These are phyloP conservation scores for Nitzschia inconspicua DNA, from an alignment of 108 stramenopile genomes.

Conservation along the genomic window DNA sequence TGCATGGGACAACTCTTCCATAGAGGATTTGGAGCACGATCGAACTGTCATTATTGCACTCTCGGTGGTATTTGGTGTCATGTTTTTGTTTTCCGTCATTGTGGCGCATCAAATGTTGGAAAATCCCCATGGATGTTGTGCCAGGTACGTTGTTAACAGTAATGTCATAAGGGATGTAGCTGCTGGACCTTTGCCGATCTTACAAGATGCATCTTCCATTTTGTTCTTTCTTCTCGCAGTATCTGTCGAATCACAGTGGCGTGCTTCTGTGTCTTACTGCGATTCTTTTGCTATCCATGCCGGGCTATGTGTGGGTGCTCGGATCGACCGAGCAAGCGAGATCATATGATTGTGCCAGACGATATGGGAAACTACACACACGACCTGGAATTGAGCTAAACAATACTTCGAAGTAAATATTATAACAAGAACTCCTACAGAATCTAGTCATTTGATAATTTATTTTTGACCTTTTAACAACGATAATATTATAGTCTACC, in stretches of 20 bases:
- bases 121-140: slow-evolving; percentile 74
- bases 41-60: slow-evolving; percentile 34
- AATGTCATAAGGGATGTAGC: background rate
- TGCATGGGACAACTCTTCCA: slow-evolving; percentile 3
- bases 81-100: slow-evolving; percentile 49
- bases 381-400: slow-evolving; percentile 32
- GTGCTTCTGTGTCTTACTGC: slow-evolving; percentile 42
- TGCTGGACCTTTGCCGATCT: background rate
- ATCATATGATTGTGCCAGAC: slow-evolving; percentile 6
- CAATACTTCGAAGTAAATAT: background rate
- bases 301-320: slow-evolving; percentile 34
- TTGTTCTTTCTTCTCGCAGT: slow-evolving; percentile 23
- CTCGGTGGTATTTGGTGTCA: slow-evolving; percentile 26
- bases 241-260: slow-evolving; percentile 46
- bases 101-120: slow-evolving; percentile 75
- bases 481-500: background rate
- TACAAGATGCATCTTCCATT: background rate
- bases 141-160: slow-evolving; percentile 25
- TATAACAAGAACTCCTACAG: background rate
- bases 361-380: slow-evolving; percentile 11
- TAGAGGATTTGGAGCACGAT: slow-evolving; percentile 43
- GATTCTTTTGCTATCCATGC: slow-evolving; percentile 62
- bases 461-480: background rate
- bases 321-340: background rate
- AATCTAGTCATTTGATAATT: background rate